A percentile compares a stretch with the other conserved stretches of the same genome.
Evolutionary conservation across 2,329 filamentous ascomycete species (phyloP).

Genomic region (Coniochaeta ligniaria): DNA sequence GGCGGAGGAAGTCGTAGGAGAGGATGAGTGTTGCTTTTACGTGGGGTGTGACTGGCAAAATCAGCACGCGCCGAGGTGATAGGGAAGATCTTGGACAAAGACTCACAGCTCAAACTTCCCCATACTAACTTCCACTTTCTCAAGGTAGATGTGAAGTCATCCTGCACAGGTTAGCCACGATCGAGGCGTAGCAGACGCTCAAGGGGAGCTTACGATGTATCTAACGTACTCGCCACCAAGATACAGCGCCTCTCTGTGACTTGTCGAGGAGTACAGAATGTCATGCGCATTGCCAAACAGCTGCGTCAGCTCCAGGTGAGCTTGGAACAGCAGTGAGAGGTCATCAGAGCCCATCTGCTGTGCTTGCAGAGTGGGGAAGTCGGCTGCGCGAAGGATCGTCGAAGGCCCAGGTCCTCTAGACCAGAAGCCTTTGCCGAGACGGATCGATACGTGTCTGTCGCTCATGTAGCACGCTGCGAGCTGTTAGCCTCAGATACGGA

Average conservation of each 20-base stretch:
- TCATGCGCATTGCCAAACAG: slow-evolving; percentile 10
- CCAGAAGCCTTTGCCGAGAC: slow-evolving; percentile 5
- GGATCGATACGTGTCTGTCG: slow-evolving; percentile 4
- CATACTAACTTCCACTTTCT: slow-evolving; percentile 65
- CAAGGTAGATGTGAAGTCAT: slow-evolving; percentile 63
- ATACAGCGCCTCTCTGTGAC: slow-evolving; percentile 7
- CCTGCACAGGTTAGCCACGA: slow-evolving; percentile 21
- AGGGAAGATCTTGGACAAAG: no score
- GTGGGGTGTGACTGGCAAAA: slow-evolving; percentile 44
- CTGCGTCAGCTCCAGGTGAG: slow-evolving; percentile 4
- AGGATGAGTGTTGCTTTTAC: slow-evolving; percentile 62
- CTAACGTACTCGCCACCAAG: slow-evolving; percentile 7
- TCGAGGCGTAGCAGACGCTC: background rate
- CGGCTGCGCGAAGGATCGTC: background rate
- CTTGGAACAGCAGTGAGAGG: slow-evolving; percentile 2
- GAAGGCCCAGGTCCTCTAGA: slow-evolving; percentile 1
- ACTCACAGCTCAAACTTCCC: slow-evolving; percentile 56
- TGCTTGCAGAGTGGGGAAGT: slow-evolving; percentile 3
- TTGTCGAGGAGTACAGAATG: slow-evolving; percentile 9
- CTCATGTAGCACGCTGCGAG: slow-evolving; percentile 1
- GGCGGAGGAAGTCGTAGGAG: slow-evolving; percentile 64
- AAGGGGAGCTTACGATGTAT: slow-evolving; percentile 6
- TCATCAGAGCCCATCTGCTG: slow-evolving; percentile 2
- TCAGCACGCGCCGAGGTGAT: background rate
- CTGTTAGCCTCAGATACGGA: slow-evolving; percentile 59